A percentile compares a stretch with the other conserved stretches of the same genome.
Conservation (phyloP, 208 protist genomes). For the Crithidia brevicula region DNA sequence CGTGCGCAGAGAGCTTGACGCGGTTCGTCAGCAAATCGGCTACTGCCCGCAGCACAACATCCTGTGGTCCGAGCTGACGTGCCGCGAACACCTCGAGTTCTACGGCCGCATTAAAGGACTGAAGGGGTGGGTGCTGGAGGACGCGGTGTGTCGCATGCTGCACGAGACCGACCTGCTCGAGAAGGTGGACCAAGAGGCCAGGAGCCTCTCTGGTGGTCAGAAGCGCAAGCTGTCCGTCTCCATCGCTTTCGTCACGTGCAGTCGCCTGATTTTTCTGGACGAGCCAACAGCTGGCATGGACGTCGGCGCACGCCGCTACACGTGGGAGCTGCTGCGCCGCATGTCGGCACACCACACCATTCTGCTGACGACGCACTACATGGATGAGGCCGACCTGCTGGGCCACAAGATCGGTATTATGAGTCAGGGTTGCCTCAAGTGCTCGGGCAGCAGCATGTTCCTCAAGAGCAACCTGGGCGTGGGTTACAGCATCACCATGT, state of each 20-base stretch:
- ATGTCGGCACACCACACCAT: slow-evolving; percentile 60
- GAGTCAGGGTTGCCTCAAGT: slow-evolving; percentile 56
- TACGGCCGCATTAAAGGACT: slow-evolving; percentile 91
- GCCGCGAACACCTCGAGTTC: slow-evolving; percentile 89
- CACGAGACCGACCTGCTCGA: slow-evolving; percentile 61
- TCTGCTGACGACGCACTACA: slow-evolving; percentile 92
- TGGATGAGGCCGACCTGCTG: slow-evolving; percentile 98
- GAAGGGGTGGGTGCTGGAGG: slow-evolving; percentile 32
- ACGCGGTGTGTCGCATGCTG: slow-evolving; percentile 45
- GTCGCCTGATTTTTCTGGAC: slow-evolving; percentile 83
- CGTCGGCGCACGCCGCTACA: slow-evolving; percentile 63
- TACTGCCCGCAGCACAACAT: slow-evolving; percentile 56
- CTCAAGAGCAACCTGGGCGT: slow-evolving; percentile 55
- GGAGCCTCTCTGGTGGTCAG: slow-evolving; percentile 76
- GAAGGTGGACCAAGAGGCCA: slow-evolving; percentile 45
- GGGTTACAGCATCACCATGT: slow-evolving; percentile 59
- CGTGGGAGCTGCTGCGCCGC: slow-evolving; percentile 78
- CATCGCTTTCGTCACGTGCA: slow-evolving; percentile 82
- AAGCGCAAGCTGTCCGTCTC: slow-evolving; percentile 89
- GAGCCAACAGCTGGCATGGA: slow-evolving; percentile 93
- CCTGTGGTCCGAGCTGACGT: slow-evolving; percentile 81
- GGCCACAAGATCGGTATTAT: slow-evolving; percentile 93
- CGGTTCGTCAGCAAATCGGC: slow-evolving; percentile 77
- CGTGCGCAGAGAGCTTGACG: slow-evolving; percentile 53
- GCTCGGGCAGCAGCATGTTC: slow-evolving; percentile 67